Base-by-base conservation (phyloP, 345 rosid species). In the Sisymbrium altissimum region DNA sequence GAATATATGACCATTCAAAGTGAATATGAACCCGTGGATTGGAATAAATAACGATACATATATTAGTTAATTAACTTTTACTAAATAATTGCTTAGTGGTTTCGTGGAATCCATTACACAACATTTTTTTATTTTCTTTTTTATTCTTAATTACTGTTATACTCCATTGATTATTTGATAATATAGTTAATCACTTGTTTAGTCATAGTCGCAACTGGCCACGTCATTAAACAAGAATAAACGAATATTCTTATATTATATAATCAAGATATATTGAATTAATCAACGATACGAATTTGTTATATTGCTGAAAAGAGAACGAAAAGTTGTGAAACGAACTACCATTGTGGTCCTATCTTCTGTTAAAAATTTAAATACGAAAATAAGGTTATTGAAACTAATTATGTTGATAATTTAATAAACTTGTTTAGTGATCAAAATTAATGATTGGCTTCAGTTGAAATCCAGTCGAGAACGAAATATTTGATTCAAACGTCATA, bases 71-170 rank as follows among this genome's bases (percentile, higher is more conserved):
- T 38, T 46, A 27, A 12, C 8, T 60, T 35, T 15, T 4, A 7
- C 13, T 38, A 7, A 12, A 50, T 32, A 30, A 44, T 5, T 53
- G 58, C 13, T 36, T 76, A 63, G 60, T 76, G 80, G 66, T 70
- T 30, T 54, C 63, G 75, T 76, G 80, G 80, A 76, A 45, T 76
- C 80, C 80, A 76, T 63, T 76, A 62, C 70, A 63, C 11, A 14
- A 36, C 66, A 17, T 43, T 45, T 33, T n/a, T 63, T 25, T 9
- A 25, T 9, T 52, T 27, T 25, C 14, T 69, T 49, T 75, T 40
- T 50, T 67, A 35, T 50, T 66, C 25, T 62, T 53, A 55, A 46
- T 76, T 36, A 69, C 58, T 52, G 58, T 62, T 62, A 43, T 76
- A 68, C 57, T 76, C 70, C 65, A 66, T 66, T 38, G 38, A 55